Conservation (phyloP, 2,329 filamentous ascomycete genomes). For the Fonsecaea erecta region DNA sequence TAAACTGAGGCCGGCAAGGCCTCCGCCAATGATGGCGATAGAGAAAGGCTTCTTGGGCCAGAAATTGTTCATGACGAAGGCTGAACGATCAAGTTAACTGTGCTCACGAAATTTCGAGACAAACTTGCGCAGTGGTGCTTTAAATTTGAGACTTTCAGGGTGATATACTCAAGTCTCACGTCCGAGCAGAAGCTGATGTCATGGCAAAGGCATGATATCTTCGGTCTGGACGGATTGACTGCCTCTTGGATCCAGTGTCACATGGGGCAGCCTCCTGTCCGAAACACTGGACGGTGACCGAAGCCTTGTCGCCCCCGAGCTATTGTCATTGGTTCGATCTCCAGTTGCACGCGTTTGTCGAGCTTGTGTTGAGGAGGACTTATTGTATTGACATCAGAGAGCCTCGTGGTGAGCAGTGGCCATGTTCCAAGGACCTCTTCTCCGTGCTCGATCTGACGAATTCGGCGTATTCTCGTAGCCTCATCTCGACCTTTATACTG, state of each 20-base stretch:
- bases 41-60: conserved; percentile 26
- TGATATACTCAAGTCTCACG: conserved; percentile 6
- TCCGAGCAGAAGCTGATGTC: not conserved
- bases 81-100: not conserved
- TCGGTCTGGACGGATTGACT: not conserved
- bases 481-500: not conserved
- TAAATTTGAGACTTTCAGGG: not conserved
- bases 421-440: not conserved
- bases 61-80: not conserved
- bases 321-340: not conserved
- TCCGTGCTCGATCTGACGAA: not conserved
- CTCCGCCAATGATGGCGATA: conserved; percentile 47
- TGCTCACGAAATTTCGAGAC: not conserved
- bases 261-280: not conserved
- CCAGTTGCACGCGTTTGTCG: not conserved
- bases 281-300: conserved; percentile 6
- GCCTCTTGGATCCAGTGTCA: not conserved
- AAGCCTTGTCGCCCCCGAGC: not conserved
- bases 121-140: not conserved
- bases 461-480: not conserved
- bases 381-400: not conserved
- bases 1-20: conserved; percentile 46
- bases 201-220: not conserved
- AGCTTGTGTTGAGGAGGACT: not conserved
- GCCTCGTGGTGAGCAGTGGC: not conserved